Base-by-base conservation (phyloP, 208 protist genomes). In the Trypanosoma boissoni region DNA sequence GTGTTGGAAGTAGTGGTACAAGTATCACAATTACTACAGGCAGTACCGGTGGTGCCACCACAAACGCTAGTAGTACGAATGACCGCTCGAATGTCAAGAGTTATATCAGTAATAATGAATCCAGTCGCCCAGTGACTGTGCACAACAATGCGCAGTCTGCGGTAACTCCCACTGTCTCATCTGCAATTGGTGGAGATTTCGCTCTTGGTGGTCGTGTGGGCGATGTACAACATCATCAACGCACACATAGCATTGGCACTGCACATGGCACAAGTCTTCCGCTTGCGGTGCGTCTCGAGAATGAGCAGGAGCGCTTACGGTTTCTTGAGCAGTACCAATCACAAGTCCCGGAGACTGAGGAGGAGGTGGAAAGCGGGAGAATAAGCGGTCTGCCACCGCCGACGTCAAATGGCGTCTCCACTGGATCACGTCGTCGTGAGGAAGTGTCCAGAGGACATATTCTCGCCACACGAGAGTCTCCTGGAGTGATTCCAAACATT, bases 191-290 rank as follows among this genome's bases (percentile, higher is more conserved):
- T 14, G 64, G 64, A 27, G 72, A 88, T 36, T 95, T 95, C 56
- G 84, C 82, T 6, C 83, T 95, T 20, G 88, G 88, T 27, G 88
- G 88, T 16, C 77, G 80, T 32, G 80, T 92, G 3, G 84, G 84
- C 14, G 57, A 54, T 5, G 77, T 92, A 49, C 84, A 91, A 68
- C 84, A 95, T 51, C 88, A 95, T 72, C 70, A 68, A 24, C 42
- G 74, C 37, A 78, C 65, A 21, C 50, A 70, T 68, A 78, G 77
- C 29, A 87, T 92, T 60, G 88, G 88, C 18, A 58, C 75, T 29
- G 83, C 82, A 0, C 69, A 71, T 36, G 66, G 74, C 39, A 77
- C 65, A 0, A 66, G 79, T 23, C 48, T 83, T 29, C 68, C 81
- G 1, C 82, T 95, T 31, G 88, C 88, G 7, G 77, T 73, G 37